phyloP scores from a whole-genome alignment of 2,329 filamentous ascomycete genomes.

The Fusarium sp. region DNA sequence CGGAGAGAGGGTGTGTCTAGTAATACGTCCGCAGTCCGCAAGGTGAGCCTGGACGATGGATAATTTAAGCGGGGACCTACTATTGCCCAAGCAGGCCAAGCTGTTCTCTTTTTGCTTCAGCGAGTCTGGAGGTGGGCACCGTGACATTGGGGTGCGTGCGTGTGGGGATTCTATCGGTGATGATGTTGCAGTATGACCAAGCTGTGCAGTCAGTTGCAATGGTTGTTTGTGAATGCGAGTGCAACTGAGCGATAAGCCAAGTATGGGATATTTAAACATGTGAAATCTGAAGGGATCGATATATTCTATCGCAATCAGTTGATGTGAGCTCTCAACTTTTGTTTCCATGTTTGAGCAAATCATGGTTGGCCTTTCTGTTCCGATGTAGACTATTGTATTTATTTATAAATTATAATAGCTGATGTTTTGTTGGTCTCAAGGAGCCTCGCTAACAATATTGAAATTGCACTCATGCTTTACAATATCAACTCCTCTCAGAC shows the following conservation, averaged over 20 bases:
- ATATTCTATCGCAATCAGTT: neutral
- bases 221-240: neutral
- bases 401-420: neutral
- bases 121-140: constrained; percentile 45
- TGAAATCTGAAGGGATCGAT: neutral
- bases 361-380: constrained; percentile 12
- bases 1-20: constrained; percentile 39
- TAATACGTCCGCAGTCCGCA: constrained; percentile 2
- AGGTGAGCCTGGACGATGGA: constrained; percentile 39
- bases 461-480: constrained; percentile 2
- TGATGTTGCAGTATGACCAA: constrained; percentile 24
- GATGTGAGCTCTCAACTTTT: neutral
- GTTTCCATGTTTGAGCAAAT: constrained; percentile 2
- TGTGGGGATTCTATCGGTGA: constrained; percentile 33
- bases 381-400: constrained; percentile 7
- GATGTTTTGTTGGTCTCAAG: neutral
- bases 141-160: constrained; percentile 37
- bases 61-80: constrained; percentile 31
- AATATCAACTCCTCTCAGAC: neutral
- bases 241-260: neutral
- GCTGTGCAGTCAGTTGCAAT: neutral
- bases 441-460: neutral
- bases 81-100: constrained; percentile 30
- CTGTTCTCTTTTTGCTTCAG: neutral
- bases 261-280: neutral